A percentile compares a stretch with the other conserved stretches of the same genome.
Evolutionary conservation across 805 yeast genomes (phyloP).

Genomic region (Cyberlindnera bimundalis): DNA sequence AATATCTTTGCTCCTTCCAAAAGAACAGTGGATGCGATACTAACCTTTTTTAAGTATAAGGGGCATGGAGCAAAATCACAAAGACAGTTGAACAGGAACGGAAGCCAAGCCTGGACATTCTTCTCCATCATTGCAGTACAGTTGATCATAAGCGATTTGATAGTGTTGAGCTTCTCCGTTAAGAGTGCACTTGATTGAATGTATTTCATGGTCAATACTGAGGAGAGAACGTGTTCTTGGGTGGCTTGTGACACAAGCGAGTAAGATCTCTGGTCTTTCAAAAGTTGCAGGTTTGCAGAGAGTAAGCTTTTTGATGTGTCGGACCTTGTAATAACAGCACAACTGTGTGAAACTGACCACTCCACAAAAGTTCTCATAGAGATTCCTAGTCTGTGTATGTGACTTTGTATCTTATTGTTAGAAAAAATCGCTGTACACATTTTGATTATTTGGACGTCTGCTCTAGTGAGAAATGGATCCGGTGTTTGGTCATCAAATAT

Average conservation of each 20-base stretch:
- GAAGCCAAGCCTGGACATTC: slow-evolving; percentile 25
- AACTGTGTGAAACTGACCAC: slow-evolving; percentile 19
- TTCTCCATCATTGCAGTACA: slow-evolving; percentile 28
- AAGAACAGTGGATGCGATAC: slow-evolving; percentile 9
- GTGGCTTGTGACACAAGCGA: slow-evolving; percentile 5
- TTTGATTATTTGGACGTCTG: slow-evolving; percentile 25
- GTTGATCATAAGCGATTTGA: slow-evolving; percentile 19
- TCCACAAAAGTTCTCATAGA: slow-evolving; percentile 7
- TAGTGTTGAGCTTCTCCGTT: slow-evolving; percentile 21
- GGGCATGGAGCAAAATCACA: slow-evolving; percentile 18
- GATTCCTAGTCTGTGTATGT: slow-evolving; percentile 9
- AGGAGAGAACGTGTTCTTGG: slow-evolving; percentile 21
- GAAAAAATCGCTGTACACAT: slow-evolving; percentile 18
- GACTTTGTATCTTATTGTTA: slow-evolving; percentile 8
- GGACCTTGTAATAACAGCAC: slow-evolving; percentile 11
- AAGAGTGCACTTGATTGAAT: slow-evolving; percentile 22
- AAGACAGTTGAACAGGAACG: slow-evolving; percentile 17
- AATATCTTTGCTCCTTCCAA: slow-evolving; percentile 20
- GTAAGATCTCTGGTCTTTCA: slow-evolving; percentile 23
- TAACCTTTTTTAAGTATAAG: slow-evolving; percentile 10
- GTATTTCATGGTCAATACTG: slow-evolving; percentile 23
- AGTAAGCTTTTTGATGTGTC: slow-evolving; percentile 23
- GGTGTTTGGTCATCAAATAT: slow-evolving; percentile 5
- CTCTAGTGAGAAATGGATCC: slow-evolving; percentile 25
- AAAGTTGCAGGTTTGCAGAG: slow-evolving; percentile 25